Conservation (phyloP, 1,284 basidiomycete species). For the Kalmanozyma brasiliensis region DNA sequence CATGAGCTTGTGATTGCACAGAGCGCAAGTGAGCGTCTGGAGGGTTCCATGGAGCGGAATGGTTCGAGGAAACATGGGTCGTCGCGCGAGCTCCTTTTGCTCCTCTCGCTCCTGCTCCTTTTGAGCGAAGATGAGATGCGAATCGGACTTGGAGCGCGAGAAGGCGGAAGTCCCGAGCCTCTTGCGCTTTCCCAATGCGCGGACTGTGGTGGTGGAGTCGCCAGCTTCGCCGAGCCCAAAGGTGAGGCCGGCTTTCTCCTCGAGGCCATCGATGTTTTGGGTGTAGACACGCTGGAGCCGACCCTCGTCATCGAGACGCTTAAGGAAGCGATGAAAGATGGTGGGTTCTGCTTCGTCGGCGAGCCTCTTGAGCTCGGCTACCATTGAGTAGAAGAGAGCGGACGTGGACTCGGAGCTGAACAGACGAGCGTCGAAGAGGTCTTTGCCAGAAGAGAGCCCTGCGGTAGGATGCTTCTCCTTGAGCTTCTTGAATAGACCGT, state of each 20-base stretch:
- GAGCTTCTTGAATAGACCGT: conserved; percentile 80
- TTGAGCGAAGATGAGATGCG: conserved; percentile 49
- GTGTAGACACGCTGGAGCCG: conserved; percentile 90
- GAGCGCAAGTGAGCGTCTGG: conserved; percentile 80
- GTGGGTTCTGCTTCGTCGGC: conserved; percentile 84
- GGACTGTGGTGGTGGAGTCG: conserved; percentile 46
- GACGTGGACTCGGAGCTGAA: conserved; percentile 81
- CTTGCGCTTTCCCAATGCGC: conserved; percentile 56
- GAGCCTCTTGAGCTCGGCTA: conserved; percentile 84
- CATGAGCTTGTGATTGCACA: conserved; percentile 75
- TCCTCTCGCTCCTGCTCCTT: conserved; percentile 64
- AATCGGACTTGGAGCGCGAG: conserved; percentile 57
- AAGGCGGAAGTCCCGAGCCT: conserved; percentile 20
- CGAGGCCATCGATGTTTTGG: conserved; percentile 93
- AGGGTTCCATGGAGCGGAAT: conserved; percentile 91
- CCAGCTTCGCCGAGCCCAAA: conserved; percentile 69
- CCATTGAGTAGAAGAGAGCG: conserved; percentile 88
- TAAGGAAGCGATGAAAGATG: conserved; percentile 87
- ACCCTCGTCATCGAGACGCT: conserved; percentile 82
- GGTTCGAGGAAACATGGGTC: conserved; percentile 74
- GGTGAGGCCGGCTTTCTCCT: conserved; percentile 77
- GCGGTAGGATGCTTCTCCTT: conserved; percentile 82
- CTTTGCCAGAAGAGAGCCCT: conserved; percentile 78
- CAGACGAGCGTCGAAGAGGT: conserved; percentile 89
- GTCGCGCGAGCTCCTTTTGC: conserved; percentile 69